A percentile compares a stretch with the other conserved stretches of the same genome.
Evolutionary conservation across 495 filamentous ascomycete genomes (phyloP).

Genomic region (Patellaria atrata): DNA sequence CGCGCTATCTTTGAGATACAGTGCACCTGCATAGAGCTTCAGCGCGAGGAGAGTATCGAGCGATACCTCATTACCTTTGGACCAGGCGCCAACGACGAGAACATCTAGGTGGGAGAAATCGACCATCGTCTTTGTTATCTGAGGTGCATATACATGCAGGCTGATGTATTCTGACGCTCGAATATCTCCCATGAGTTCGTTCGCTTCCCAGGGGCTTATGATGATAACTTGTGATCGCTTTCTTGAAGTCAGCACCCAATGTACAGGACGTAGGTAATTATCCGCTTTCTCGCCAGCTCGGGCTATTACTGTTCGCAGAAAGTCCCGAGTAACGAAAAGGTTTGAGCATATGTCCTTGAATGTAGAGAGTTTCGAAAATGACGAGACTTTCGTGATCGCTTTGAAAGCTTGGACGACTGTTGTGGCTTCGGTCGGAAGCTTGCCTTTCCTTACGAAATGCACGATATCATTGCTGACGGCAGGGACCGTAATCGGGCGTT

Average conservation of each 20-base stretch:
- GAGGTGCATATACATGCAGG: conserved; percentile 46
- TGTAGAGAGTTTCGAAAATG: no score
- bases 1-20: no score
- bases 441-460: conserved; percentile 26
- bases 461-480: no score
- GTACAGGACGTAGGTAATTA: conserved; percentile 39
- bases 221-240: conserved; percentile 27
- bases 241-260: conserved; percentile 35
- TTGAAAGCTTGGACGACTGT: conserved; percentile 37
- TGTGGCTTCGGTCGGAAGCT: conserved; percentile 7
- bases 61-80: no score
- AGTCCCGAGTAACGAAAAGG: conserved; percentile 43
- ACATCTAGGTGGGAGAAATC: no score
- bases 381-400: no score
- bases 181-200: conserved; percentile 35
- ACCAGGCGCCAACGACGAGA: no score
- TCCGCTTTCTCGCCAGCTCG: conserved; percentile 30
- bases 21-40: no score
- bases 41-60: no score
- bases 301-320: conserved; percentile 35
- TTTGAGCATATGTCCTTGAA: no score
- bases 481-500: conserved; percentile 31
- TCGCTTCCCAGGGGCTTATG: conserved; percentile 50
- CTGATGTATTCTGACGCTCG: conserved; percentile 21
- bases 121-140: conserved; percentile 27